Base-by-base conservation (phyloP, 306 rosid species). In the Echinosophora koreensis region DNA sequence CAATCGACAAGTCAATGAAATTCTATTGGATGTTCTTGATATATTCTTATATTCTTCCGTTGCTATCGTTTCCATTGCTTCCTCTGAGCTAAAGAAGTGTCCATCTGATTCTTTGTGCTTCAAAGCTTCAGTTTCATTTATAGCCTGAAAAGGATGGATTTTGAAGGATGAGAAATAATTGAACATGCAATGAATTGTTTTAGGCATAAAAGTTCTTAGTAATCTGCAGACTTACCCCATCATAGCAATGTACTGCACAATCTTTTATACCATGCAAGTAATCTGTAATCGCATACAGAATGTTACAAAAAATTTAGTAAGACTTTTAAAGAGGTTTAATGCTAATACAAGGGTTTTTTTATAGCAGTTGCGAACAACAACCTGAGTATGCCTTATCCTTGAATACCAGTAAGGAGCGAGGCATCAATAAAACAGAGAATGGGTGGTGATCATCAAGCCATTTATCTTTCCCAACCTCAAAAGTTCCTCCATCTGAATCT, bases 381-480 rank as follows among this genome's bases (percentile, higher is more conserved):
- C 98, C 98, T 5, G 94, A 82, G 84, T 94, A 94, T 64, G 94
- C 96, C 34, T 84, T 58, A 28, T 94, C 97, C 89, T 94, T 91
- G 82, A 94, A 94, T 78, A 94, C 85, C 80, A 94, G 87, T 63
- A 94, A 81, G 76, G 97, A 90, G 61, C 91, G 76, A 11, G 97
- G 98, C 98, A 91, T 90, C 83, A 94, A 71, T 32, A 90, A 57
- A 44, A 91, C 66, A 13, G 94, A 86, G 84, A 86, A 88, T 2
- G 89, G 90, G 10, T 12, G 81, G 83, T 85, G 90, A 76, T 68
- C 83, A 57, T 86, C 81, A 52, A 82, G 69, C 84, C 77, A 78
- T 60, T 80, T 32, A 37, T 87, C 84, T 70, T 78, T 80, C 60
- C 46, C 87, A 58, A 46, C 79, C 71, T 78, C 82, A 34, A 18